phyloP scores from a whole-genome alignment of 306 rosid genomes.

The Senna siamea region DNA sequence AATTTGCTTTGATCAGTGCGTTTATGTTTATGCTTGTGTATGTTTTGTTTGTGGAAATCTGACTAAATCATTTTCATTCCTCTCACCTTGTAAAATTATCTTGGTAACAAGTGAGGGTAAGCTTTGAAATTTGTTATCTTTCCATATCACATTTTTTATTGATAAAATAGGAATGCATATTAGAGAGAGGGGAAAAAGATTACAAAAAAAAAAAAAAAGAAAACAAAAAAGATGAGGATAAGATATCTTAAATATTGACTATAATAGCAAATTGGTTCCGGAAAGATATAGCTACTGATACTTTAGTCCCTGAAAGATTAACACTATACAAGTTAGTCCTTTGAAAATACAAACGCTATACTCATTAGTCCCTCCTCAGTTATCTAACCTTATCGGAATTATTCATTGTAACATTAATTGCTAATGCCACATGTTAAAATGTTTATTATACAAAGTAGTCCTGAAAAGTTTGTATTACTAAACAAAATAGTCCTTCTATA shows the following conservation, averaged over 20 bases:
- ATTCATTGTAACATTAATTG: no score
- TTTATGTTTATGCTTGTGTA: slow-evolving; percentile 24
- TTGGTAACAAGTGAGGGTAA: background rate
- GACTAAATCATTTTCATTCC: background rate
- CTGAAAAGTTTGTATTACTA: no score
- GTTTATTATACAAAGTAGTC: no score
- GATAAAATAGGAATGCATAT: background rate
- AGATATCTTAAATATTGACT: background rate
- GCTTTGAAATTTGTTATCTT: background rate
- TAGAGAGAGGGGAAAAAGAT: background rate
- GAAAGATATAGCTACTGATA: no score
- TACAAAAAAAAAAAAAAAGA: background rate
- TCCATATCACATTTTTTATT: background rate
- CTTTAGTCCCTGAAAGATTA: no score
- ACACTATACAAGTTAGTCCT: no score
- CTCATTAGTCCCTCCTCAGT: no score
- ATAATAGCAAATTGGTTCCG: no score
- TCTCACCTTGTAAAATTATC: background rate
- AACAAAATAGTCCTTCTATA: no score
- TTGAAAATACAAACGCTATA: no score
- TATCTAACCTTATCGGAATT: no score
- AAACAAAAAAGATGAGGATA: background rate
- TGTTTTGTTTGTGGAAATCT: slow-evolving; percentile 16
- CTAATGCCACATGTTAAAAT: no score
- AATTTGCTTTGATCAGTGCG: background rate